Evolutionary conservation across 768 basidiomycete genomes (phyloP).

Genomic region (Pleurotus giganteus): DNA sequence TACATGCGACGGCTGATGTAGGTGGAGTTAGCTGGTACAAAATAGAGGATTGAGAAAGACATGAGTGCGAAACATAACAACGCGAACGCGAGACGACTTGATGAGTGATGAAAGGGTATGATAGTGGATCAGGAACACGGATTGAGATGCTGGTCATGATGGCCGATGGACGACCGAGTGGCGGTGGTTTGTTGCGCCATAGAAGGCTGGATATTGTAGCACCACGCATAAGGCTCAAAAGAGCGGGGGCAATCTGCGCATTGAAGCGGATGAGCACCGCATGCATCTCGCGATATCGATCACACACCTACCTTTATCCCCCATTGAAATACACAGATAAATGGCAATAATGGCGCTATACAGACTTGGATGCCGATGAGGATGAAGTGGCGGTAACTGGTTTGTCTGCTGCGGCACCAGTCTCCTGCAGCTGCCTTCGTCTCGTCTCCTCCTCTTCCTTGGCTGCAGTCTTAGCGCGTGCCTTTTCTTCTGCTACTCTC

Average conservation of each 20-base stretch:
- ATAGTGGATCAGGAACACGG: background rate
- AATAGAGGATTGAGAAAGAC: background rate
- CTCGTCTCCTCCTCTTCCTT: slow-evolving; percentile 8
- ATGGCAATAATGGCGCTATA: background rate
- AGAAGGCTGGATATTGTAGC: background rate
- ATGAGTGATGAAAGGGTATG: background rate
- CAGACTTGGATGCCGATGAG: background rate
- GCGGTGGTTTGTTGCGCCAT: background rate
- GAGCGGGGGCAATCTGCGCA: background rate
- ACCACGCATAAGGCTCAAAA: background rate
- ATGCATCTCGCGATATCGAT: background rate
- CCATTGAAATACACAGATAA: background rate
- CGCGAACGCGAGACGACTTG: background rate
- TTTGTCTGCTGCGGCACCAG: background rate
- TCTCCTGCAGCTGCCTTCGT: background rate
- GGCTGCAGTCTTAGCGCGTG: slow-evolving; percentile 26
- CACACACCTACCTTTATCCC: background rate
- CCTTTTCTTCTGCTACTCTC: slow-evolving; percentile 52
- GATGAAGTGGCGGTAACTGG: background rate
- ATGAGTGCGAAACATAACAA: background rate
- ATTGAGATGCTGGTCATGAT: background rate
- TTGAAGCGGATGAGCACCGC: background rate
- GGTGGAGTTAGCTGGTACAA: background rate
- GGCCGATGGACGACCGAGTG: background rate
- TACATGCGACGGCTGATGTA: background rate